phyloP scores from a whole-genome alignment of 148 eudicot genomes.

The Dysphania ambrosioides region DNA sequence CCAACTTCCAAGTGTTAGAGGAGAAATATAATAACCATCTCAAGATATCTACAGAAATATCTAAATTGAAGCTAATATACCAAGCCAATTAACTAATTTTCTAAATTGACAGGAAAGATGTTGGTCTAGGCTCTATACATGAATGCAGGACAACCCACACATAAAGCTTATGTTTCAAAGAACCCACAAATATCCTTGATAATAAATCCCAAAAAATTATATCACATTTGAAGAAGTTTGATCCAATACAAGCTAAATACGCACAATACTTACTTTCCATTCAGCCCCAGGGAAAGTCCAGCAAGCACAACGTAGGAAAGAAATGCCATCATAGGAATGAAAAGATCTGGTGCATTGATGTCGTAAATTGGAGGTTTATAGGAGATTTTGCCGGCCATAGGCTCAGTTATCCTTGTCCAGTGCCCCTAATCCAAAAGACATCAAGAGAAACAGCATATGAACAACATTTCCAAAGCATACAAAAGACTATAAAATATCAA shows the following conservation, averaged over 20 bases:
- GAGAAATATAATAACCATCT: background rate
- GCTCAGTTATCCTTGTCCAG: slow-evolving; percentile 98
- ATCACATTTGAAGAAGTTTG: background rate
- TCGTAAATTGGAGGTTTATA: slow-evolving; percentile 92
- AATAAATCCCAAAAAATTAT: background rate
- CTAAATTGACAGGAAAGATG: background rate
- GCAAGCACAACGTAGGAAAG: slow-evolving; percentile 87
- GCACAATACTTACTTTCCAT: slow-evolving; percentile 68
- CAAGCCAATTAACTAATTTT: background rate
- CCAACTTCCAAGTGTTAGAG: background rate
- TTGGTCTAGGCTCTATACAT: background rate
- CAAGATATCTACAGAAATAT: background rate
- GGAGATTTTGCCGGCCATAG: slow-evolving; percentile 92
- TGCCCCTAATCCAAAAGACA: slow-evolving; percentile 51
- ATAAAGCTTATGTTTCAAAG: background rate
- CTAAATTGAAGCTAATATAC: background rate
- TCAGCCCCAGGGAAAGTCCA: slow-evolving; percentile 72
- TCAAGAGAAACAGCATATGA: background rate
- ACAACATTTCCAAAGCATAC: background rate
- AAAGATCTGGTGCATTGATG: slow-evolving; percentile 91
- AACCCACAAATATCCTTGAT: background rate
- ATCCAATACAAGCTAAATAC: slow-evolving; percentile 1
- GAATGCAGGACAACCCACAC: background rate
- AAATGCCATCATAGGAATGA: slow-evolving; percentile 93
- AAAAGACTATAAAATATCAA: background rate